A percentile compares a stretch with the other conserved stretches of the same genome.
Evolutionary conservation across 1,139 yeast genomes (phyloP).

Genomic region (Pichia sp.): DNA sequence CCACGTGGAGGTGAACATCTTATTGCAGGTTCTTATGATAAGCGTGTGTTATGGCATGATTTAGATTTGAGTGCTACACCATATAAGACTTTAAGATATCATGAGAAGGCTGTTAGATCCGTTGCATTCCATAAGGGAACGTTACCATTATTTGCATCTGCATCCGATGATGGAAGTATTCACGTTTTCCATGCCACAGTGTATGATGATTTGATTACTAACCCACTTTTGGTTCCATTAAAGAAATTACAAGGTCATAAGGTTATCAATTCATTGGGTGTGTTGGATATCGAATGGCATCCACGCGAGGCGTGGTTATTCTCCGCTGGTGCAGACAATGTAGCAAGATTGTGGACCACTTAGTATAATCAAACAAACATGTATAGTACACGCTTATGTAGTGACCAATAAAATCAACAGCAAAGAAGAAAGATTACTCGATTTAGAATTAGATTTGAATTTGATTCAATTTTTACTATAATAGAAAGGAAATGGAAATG

Average conservation of each 20-base stretch:
- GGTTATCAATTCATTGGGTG: constrained; percentile 73
- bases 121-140: constrained; percentile 80
- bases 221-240: constrained; percentile 92
- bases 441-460: too few relatives aligned
- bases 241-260: constrained; percentile 94
- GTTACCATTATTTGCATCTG: constrained; percentile 88
- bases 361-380: too few relatives aligned
- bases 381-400: background rate
- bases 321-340: constrained; percentile 97
- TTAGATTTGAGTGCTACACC: constrained; percentile 85
- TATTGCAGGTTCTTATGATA: constrained; percentile 87
- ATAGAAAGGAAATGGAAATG: too few relatives aligned
- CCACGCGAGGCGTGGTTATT: constrained; percentile 98
- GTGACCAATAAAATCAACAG: constrained; percentile 1
- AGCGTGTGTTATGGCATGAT: constrained; percentile 97
- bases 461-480: too few relatives aligned
- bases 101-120: constrained; percentile 87
- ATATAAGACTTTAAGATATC: constrained; percentile 91
- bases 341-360: constrained; percentile 88
- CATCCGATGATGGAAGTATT: constrained; percentile 91
- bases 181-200: constrained; percentile 97
- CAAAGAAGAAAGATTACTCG: too few relatives aligned
- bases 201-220: constrained; percentile 91
- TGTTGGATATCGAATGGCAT: constrained; percentile 90
- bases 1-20: constrained; percentile 90